A percentile compares a stretch with the other conserved stretches of the same genome.
These are phyloP conservation scores for Fusarium haematococcum DNA, from an alignment of 2,329 filamentous ascomycete species.

Conservation along the genomic window DNA sequence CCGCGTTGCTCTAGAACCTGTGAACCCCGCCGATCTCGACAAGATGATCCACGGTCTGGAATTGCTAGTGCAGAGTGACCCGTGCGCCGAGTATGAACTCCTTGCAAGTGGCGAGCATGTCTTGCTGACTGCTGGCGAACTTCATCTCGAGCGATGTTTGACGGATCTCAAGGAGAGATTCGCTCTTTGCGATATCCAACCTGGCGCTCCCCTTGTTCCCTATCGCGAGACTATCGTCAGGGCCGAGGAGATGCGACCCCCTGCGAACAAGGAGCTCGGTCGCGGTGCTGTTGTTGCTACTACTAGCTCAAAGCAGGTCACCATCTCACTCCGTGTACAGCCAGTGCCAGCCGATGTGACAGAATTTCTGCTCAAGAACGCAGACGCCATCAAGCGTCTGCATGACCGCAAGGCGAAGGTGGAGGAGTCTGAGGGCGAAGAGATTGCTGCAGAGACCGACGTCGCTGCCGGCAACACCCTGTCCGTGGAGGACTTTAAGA, in stretches of 20 bases:
- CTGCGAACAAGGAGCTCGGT: slow-evolving; percentile 86
- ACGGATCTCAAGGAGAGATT: slow-evolving; percentile 95
- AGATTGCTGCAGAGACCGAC: slow-evolving; percentile 66
- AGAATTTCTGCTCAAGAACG: slow-evolving; percentile 86
- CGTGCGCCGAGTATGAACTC: slow-evolving; percentile 95
- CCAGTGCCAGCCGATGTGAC: slow-evolving; percentile 84
- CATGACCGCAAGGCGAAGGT: slow-evolving; percentile 72
- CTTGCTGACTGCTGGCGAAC: slow-evolving; percentile 89
- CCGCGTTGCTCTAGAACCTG: slow-evolving; percentile 92
- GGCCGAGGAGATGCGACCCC: slow-evolving; percentile 91
- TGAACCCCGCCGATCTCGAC: slow-evolving; percentile 88
- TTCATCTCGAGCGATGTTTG: slow-evolving; percentile 93
- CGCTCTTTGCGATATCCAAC: slow-evolving; percentile 93
- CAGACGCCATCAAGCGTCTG: slow-evolving; percentile 80
- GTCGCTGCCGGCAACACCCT: slow-evolving; percentile 71
- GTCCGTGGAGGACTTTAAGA: slow-evolving; percentile 80
- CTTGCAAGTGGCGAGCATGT: slow-evolving; percentile 95
- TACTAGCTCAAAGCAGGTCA: slow-evolving; percentile 89
- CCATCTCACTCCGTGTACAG: slow-evolving; percentile 78
- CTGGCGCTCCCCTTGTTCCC: slow-evolving; percentile 92
- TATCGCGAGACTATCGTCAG: slow-evolving; percentile 93
- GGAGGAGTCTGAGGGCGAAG: slow-evolving; percentile 53
- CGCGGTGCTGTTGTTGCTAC: slow-evolving; percentile 81
- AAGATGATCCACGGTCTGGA: slow-evolving; percentile 94
- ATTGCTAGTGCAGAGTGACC: slow-evolving; percentile 92